A percentile compares a stretch with the other conserved stretches of the same genome.
phyloP scores from a whole-genome alignment of 2,329 filamentous ascomycete genomes.

The Sclerotinia trifoliorum region DNA sequence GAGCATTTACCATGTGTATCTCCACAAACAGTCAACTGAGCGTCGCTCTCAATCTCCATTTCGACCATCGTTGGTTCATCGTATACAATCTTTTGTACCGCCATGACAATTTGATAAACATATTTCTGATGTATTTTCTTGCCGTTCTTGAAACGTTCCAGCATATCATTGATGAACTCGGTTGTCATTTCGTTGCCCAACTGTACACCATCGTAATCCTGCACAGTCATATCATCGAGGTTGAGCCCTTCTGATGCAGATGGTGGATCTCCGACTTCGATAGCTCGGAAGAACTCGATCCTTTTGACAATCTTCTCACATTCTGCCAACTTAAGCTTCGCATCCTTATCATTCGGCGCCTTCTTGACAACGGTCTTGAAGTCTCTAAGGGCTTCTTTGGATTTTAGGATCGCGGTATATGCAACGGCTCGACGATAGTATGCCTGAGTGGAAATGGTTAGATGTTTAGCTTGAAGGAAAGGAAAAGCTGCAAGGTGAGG shows the following conservation, averaged over 20 bases:
- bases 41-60: constrained; percentile 73
- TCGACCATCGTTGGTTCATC: constrained; percentile 97
- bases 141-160: constrained; percentile 88
- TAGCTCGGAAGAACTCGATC: constrained; percentile 89
- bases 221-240: constrained; percentile 82
- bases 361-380: constrained; percentile 89
- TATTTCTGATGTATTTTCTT: constrained; percentile 97
- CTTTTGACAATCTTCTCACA: constrained; percentile 94
- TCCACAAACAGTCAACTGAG: constrained; percentile 88
- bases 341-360: constrained; percentile 85
- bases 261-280: constrained; percentile 87
- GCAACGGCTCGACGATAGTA: constrained; percentile 93
- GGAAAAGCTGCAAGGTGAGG: not conserved
- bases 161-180: constrained; percentile 98
- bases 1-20: constrained; percentile 79
- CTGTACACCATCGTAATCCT: constrained; percentile 78
- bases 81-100: constrained; percentile 85
- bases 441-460: constrained; percentile 54
- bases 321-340: constrained; percentile 84
- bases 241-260: constrained; percentile 90
- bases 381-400: constrained; percentile 84
- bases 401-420: constrained; percentile 84
- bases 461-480: not conserved
- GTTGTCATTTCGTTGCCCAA: constrained; percentile 85
- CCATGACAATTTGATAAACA: constrained; percentile 92